Evolutionary conservation across 2,329 filamentous ascomycete genomes (phyloP).

Genomic region (Rhynchosporium graminicola): DNA sequence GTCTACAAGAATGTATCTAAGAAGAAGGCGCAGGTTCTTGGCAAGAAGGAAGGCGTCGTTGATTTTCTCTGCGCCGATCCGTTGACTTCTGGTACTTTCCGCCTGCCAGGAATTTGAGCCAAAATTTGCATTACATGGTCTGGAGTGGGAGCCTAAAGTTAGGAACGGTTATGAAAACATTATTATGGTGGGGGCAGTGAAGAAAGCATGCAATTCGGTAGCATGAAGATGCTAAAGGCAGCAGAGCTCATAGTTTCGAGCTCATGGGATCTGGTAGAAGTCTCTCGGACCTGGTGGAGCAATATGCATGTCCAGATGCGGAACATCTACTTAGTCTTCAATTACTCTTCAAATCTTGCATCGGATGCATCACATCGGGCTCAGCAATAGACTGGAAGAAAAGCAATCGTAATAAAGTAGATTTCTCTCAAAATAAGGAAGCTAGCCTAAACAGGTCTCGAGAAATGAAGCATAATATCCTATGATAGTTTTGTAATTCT

Average conservation of each 20-base stretch:
- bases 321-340: neutral
- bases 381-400: neutral
- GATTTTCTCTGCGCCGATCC: constrained; percentile 6
- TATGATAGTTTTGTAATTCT: no score
- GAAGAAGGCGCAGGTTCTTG: neutral
- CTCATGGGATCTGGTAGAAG: neutral
- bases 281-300: neutral
- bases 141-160: neutral
- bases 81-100: neutral
- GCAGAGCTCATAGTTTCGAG: neutral
- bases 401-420: neutral
- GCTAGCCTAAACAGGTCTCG: neutral
- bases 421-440: neutral
- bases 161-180: neutral
- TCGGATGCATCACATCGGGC: neutral
- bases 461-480: no score
- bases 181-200: neutral
- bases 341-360: neutral
- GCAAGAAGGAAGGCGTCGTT: neutral
- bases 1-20: constrained; percentile 4
- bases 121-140: neutral
- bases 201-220: neutral
- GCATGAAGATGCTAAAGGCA: neutral
- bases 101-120: neutral
- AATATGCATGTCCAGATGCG: neutral